Base-by-base conservation (phyloP, 148 eudicot genomes). In the Talinum fruticosum region DNA sequence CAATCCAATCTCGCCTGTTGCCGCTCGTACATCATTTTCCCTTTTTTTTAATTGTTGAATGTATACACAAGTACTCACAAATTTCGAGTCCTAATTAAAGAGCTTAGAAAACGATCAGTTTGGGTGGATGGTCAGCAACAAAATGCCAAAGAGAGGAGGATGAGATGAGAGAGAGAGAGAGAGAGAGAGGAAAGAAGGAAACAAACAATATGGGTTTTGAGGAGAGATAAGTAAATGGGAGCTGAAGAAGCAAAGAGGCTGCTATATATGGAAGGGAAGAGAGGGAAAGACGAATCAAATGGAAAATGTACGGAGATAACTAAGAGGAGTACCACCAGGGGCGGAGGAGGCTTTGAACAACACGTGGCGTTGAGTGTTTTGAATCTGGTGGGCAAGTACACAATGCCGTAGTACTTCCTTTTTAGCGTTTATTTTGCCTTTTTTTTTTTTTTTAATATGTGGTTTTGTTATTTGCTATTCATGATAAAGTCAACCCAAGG, bases 11-110 rank as follows among this genome's bases (percentile, higher is more conserved):
- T 68, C 1, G 71, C 36, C 23, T 45, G 75, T 33, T 69, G 81
- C 19, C 66, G 45, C 36, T 78, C 84, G 26, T 82, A 78, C 78
- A 78, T 68, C 84, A 82, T 78, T 13, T 49, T 29, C 6, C 32
- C 6, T 51, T 1, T 12, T 45, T 76, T 2, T 1, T 10, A 62
- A 75, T 18, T 19, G 4, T 8, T 14, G 45, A 4, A 28, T 8
- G 29, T 37, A 41, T 41, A 2, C 0, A 35, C 34, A 33, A 6
- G 0, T n/a, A n/a, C n/a, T n/a, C n/a, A n/a, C 21, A 16, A 33
- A 49, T 10, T 1, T 15, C 35, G 16, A 66, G 16, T 66, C 8
- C 2, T 12, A 51, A 41, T 41, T 51, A 5, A 19, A 51, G 13
- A 29, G 13, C 36, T 14, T 12, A 30, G 32, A 4, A 36, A 23